phyloP scores from a whole-genome alignment of 768 basidiomycete species.

The Macrocybe gigantea region DNA sequence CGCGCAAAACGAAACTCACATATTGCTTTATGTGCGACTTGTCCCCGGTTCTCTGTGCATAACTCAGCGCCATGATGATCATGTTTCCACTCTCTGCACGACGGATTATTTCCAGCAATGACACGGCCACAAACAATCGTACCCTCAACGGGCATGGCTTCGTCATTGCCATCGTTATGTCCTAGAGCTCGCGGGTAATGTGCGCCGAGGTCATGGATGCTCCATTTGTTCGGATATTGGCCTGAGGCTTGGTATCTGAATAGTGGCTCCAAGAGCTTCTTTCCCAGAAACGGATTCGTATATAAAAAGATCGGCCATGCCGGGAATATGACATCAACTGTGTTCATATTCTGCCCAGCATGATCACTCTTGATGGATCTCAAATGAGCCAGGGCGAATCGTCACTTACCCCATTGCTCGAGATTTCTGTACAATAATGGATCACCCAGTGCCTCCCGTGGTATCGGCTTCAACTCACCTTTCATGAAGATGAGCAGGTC shows the following conservation, averaged over 20 bases:
- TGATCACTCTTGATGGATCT: neutral
- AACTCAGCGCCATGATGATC: constrained; percentile 65
- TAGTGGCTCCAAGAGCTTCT: constrained; percentile 52
- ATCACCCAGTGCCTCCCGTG: no score
- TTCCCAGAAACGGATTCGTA: constrained; percentile 47
- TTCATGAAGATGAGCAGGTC: constrained; percentile 55
- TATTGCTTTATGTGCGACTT: constrained; percentile 41
- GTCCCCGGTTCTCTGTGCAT: constrained; percentile 49
- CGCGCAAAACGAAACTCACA: constrained; percentile 22
- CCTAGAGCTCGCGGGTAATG: constrained; percentile 38
- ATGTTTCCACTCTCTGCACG: constrained; percentile 63
- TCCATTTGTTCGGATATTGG: constrained; percentile 61
- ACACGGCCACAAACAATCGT: neutral
- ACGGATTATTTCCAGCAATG: neutral
- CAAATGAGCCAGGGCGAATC: neutral
- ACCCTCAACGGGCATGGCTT: constrained; percentile 53
- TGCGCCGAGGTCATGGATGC: constrained; percentile 51
- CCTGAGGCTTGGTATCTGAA: constrained; percentile 65
- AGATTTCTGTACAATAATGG: constrained; percentile 36
- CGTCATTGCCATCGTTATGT: constrained; percentile 43
- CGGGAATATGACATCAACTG: constrained; percentile 51
- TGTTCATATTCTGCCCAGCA: constrained; percentile 33
- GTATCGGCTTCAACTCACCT: constrained; percentile 22
- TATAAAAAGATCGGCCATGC: constrained; percentile 51
- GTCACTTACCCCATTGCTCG: constrained; percentile 47